Evolutionary conservation across 306 rosid genomes (phyloP).

Genomic region (Abrus precatorius): DNA sequence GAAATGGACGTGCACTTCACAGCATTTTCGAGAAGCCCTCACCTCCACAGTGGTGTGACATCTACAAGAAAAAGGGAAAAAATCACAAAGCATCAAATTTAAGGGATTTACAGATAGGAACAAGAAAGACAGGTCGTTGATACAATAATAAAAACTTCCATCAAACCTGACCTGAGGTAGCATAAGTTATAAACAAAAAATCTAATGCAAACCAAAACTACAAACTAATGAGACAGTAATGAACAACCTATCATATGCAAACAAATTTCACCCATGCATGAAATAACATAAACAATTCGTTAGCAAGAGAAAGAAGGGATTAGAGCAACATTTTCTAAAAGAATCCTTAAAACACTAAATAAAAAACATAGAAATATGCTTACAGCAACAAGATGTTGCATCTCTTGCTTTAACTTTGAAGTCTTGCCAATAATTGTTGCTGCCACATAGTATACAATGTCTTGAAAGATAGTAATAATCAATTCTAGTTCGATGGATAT

Average conservation of each 20-base stretch:
- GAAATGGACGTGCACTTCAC: slow-evolving; percentile 88
- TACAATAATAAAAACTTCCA: slow-evolving; percentile 30
- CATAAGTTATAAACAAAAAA: slow-evolving; percentile 26
- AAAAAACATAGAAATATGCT: slow-evolving; percentile 46
- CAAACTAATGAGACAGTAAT: not conserved
- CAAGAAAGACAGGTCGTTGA: slow-evolving; percentile 21
- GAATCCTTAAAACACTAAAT: slow-evolving; percentile 19
- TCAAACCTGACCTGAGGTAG: slow-evolving; percentile 2
- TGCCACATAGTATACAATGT: slow-evolving; percentile 88
- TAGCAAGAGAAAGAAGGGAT: not conserved
- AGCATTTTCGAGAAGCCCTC: slow-evolving; percentile 71
- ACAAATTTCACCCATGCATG: slow-evolving; percentile 2
- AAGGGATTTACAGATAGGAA: not conserved
- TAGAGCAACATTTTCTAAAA: not conserved
- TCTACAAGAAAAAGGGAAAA: slow-evolving; percentile 54
- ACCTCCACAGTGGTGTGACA: slow-evolving; percentile 93
- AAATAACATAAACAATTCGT: not conserved
- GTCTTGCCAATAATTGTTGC: slow-evolving; percentile 74
- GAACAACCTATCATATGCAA: slow-evolving; percentile 4
- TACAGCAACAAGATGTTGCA: slow-evolving; percentile 90
- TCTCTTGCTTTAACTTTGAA: slow-evolving; percentile 83
- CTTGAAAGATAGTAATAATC: slow-evolving; percentile 92
- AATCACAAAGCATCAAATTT: slow-evolving; percentile 8
- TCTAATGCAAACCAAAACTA: slow-evolving; percentile 20
- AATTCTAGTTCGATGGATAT: slow-evolving; percentile 79